Evolutionary conservation across 1,284 basidiomycete genomes (phyloP), one percentile per base, ranked within the genome.

Genomic region (Heterobasidion irregulare): DNA sequence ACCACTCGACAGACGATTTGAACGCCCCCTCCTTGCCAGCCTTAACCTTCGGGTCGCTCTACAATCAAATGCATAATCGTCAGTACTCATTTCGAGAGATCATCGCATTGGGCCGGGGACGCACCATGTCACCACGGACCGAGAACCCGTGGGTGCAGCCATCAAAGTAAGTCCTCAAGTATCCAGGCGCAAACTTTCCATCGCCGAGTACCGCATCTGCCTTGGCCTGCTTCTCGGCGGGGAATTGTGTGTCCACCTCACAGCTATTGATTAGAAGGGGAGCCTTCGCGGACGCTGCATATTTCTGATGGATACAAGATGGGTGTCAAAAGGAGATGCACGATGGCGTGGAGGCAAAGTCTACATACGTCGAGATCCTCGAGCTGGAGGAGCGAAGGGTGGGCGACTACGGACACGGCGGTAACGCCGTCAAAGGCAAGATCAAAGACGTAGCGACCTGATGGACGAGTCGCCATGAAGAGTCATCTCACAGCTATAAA

Each of bases 241-340:
- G 77, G 70, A 84, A 85, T 61, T 68, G 65, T 2, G 47, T 2
- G 66, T 86, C 84, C 34, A 69, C 53, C 34, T 79, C 76, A 70
- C 83, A 85, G 43, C 75, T 77, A 69, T 85, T 84, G 67, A 86
- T 79, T 32, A 85, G 74, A 8, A 87, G 71, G 26, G 84, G 83
- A 0, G 73, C 77, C 57, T 75, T 78, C 53, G 80, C 72, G 12
- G 55, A 61, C 3, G 63, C 58, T 26, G 63, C 52, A 65, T 82
- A 83, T 73, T 74, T 80, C 81, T 85, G 56, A 3, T 10, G 32
- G 15, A 34, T 3, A 50, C 16, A 44, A 44, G 5, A 44, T 8
- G 7, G 16, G 4, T 26, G 38, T 41, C 38, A 41, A 41, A n/a
- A 12, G 38, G 10, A 41, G n/a, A n/a, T 41, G n/a, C n/a, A 7